Conservation (phyloP, 176 grass and related monocot genomes). For the Zea mays region Zm-B73-REFERENCE-NAM-5.0 NC_050105.1:131821001-131821500, state of each 20-base stretch:
- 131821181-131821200: slow-evolving; percentile 19
- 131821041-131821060: neutral
- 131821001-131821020: neutral
- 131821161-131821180: neutral
- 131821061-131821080: neutral
- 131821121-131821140: neutral
- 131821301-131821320: slow-evolving; percentile 98
- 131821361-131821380: slow-evolving; percentile 58
- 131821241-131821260: slow-evolving; percentile 4
- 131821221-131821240: slow-evolving; percentile 3
- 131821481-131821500: slow-evolving; percentile 9
- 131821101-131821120: neutral
- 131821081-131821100: neutral
- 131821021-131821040: neutral
- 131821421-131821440: slow-evolving; percentile 14
- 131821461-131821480: neutral
- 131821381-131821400: slow-evolving; percentile 18
- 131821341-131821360: slow-evolving; percentile 98
- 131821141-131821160: slow-evolving; percentile 13
- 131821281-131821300: slow-evolving; percentile 68
- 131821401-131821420: neutral
- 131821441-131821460: slow-evolving; percentile 7
- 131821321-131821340: slow-evolving; percentile 79
- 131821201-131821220: slow-evolving; percentile 23
- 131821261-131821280: slow-evolving; percentile 9